Percentiles rank a stretch among this genome's conserved stretches.
phyloP scores from a whole-genome alignment of 345 rosid species.

The Salix brachista region DNA sequence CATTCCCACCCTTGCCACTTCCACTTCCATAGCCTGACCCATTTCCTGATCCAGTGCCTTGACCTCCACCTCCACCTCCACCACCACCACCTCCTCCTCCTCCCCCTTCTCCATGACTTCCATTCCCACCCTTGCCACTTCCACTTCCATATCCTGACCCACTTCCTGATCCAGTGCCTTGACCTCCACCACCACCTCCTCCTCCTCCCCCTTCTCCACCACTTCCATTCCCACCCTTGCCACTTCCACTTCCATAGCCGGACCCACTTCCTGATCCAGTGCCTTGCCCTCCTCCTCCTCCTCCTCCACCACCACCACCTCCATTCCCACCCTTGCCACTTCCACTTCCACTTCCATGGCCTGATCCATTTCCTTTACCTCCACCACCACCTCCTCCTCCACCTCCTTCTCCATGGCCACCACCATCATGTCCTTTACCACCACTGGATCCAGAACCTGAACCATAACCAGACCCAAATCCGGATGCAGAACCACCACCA shows the following conservation, averaged over 20 bases:
- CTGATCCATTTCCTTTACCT: not conserved
- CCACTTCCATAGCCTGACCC: not conserved
- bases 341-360: too few species aligned
- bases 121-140: not conserved
- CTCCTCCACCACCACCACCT: not conserved
- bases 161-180: not conserved
- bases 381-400: constrained; percentile 16
- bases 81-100: constrained; percentile 36
- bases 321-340: too few species aligned
- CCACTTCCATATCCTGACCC: constrained; percentile 27
- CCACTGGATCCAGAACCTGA: not conserved
- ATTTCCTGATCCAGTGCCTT: not conserved
- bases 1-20: too few species aligned
- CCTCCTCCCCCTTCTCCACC: not conserved
- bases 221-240: not conserved
- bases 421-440: not conserved
- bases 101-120: not conserved
- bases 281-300: constrained; percentile 14
- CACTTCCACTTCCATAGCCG: not conserved
- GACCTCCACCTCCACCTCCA: constrained; percentile 17
- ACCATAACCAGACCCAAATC: constrained; percentile 4
- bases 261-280: not conserved
- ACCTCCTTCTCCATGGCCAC: not conserved
- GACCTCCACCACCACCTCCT: constrained; percentile 15
- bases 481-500: constrained; percentile 19